A percentile compares a stretch with the other conserved stretches of the same genome.
Evolutionary conservation across 768 basidiomycete species (phyloP).

Genomic region (Mycena haematopus): DNA sequence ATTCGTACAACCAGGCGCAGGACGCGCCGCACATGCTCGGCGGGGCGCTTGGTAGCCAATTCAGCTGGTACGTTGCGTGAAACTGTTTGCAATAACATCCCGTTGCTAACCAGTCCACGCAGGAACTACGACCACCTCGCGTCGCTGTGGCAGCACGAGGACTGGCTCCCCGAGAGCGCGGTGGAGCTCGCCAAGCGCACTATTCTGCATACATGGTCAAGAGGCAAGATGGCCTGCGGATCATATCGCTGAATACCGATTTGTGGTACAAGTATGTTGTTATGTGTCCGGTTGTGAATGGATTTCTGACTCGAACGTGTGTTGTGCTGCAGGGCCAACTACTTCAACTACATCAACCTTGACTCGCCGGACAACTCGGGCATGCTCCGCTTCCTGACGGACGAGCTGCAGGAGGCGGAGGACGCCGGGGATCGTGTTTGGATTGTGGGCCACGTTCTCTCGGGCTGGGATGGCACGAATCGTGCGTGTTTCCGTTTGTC

Average conservation of each 20-base stretch:
- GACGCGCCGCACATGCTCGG: constrained; percentile 67
- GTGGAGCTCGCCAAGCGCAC: constrained; percentile 67
- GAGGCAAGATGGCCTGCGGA: constrained; percentile 66
- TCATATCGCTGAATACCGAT: constrained; percentile 81
- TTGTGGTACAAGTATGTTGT: constrained; percentile 45
- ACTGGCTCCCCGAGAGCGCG: constrained; percentile 68
- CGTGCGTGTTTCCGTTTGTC: constrained; percentile 49
- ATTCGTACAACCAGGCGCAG: constrained; percentile 70
- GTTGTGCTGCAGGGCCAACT: constrained; percentile 54
- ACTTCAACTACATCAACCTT: constrained; percentile 81
- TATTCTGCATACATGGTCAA: constrained; percentile 78
- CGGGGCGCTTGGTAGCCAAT: constrained; percentile 61
- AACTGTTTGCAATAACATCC: not conserved
- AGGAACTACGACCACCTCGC: constrained; percentile 80
- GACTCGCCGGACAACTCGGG: constrained; percentile 73
- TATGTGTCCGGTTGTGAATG: too few relatives aligned
- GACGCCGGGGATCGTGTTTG: constrained; percentile 71
- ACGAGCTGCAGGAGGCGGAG: constrained; percentile 80
- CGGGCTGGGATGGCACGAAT: constrained; percentile 72
- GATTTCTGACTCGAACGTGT: too few relatives aligned
- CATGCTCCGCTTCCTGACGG: constrained; percentile 78
- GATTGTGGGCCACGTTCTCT: constrained; percentile 47
- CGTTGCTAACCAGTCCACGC: not conserved
- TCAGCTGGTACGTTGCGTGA: constrained; percentile 49
- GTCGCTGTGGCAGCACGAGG: constrained; percentile 70